Evolutionary conservation across 768 basidiomycete species (phyloP), one percentile per base, ranked within the genome.

Genomic region (Leccinum barrowsii): DNA sequence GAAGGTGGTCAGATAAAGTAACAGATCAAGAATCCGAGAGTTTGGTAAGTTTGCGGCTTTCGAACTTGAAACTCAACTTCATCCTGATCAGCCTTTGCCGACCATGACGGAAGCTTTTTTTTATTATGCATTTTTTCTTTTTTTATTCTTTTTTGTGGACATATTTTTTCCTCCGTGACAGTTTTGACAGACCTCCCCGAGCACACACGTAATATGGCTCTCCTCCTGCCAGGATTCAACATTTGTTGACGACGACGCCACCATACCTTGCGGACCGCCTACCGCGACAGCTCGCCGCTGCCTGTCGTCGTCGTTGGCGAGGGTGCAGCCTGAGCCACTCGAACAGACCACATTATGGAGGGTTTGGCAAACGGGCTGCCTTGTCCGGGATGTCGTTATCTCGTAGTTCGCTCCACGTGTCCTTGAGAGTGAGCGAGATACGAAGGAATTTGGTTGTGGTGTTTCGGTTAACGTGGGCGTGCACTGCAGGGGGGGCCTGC

Each of bases 1-100:
- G 21, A 65, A 46, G 50, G 42, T 48, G 56, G 42, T 46, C 57
- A 67, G 64, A 70, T 70, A 68, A 72, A 74, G 67, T 72, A 62
- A 68, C 52, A 58, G 72, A 71, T 73, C 63, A 68, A 52, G 49
- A 30, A 52, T 13, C 70, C 66, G 52, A 63, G 15, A 1, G 4
- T 12, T 0, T 50, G 70, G 72, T 63, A 73, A 44, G 70, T 72
- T 71, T 69, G 64, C 59, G 64, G 63, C 7, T 65, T 66, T 63
- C 58, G 63, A 68, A 68, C 61, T 73, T 71, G 68, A 71, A 72
- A 72, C 70, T 63, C 67, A 69, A 71, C 71, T 50, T 40, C 59
- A 54, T 65, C 60, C 57, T 61, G 64, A 62, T 70, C 69, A 63
- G 53, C 61, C 60, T 66, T 34, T 71, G 70, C 70, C 70, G 70